These are phyloP conservation scores for Arthroderma sp. DNA, from an alignment of 2,329 filamentous ascomycete species.

Conservation along the genomic window DNA sequence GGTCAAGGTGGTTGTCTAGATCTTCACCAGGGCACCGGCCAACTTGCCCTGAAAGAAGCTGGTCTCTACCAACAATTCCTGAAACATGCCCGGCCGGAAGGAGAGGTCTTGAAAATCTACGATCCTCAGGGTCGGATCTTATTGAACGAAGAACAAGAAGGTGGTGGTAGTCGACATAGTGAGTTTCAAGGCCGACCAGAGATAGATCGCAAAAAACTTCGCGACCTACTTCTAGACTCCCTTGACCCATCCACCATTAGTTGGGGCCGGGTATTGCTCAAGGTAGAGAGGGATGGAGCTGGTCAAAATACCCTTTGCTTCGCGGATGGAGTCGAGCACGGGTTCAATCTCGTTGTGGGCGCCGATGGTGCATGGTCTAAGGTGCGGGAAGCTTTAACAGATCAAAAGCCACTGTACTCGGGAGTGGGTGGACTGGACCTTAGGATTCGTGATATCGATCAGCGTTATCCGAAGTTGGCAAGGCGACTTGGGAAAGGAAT, in stretches of 20 bases:
- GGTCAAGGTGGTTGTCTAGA: slow-evolving; percentile 16
- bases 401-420: slow-evolving; percentile 13
- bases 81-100: slow-evolving; percentile 10
- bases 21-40: slow-evolving; percentile 17
- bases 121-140: slow-evolving; percentile 10
- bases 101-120: background rate
- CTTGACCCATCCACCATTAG: slow-evolving; percentile 14
- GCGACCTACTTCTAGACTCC: slow-evolving; percentile 15
- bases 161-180: slow-evolving; percentile 10
- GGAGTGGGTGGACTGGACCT: slow-evolving; percentile 11
- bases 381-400: slow-evolving; percentile 14
- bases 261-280: slow-evolving; percentile 16
- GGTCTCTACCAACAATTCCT: slow-evolving; percentile 16
- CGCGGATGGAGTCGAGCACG: slow-evolving; percentile 7
- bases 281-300: slow-evolving; percentile 3
- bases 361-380: slow-evolving; percentile 20
- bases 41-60: slow-evolving; percentile 15
- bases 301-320: slow-evolving; percentile 5
- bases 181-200: slow-evolving; percentile 15
- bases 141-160: slow-evolving; percentile 7
- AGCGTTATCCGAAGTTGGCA: slow-evolving; percentile 14
- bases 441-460: slow-evolving; percentile 12
- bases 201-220: slow-evolving; percentile 16
- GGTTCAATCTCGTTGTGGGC: slow-evolving; percentile 16
- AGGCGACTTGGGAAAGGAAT: slow-evolving; percentile 16